Base-by-base conservation (phyloP, 305 asterid species). In the Fraxinus greggii region DNA sequence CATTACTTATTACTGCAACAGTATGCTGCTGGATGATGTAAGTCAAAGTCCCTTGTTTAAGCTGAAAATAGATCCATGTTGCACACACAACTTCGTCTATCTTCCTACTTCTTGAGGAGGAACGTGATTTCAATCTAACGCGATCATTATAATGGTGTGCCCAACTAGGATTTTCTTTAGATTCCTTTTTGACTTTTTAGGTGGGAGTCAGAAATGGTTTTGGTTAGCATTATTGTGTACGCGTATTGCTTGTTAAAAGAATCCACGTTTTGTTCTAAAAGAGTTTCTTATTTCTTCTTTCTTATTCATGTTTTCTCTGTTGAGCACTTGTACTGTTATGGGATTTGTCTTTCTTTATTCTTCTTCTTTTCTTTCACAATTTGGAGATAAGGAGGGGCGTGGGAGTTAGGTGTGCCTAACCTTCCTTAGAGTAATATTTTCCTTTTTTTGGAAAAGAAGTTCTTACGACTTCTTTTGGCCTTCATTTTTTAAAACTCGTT, bases 11-110 rank as follows among this genome's bases (percentile, higher is more conserved):
- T 77, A 96, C 98, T 40, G 98, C 98, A 13, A 91, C 97, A 3
- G 96, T 96, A 42, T 94, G 98, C 91, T 96, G 99, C 84, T 96
- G 98, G 99, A 88, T 96, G 97, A 96, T 96, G 98, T 96, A 90
- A 96, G 99, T 86, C 81, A 13, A 72, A 72, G 61, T 73, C 40
- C 38, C 82, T 70, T 80, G 28, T 78, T 79, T 77, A 7, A 83
- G 70, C 61, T 54, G 63, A 24, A 24, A 23, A 19, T 63, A 24
- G 72, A 63, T 63, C 31, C 15, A 9, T 3, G 26, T 21, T 8
- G 17, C 32, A 23, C 72, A 63, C 32, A 63, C 15, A 28, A 29
- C 72, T 23, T 63, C 17, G 1, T 23, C 15, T 23, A 21, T 63
- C 32, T 63, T 63, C 13, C 32, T 63, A 21, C 32, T 63, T 63